phyloP scores from a whole-genome alignment of 148 eudicot genomes.

The Diospyros kaki region DNA sequence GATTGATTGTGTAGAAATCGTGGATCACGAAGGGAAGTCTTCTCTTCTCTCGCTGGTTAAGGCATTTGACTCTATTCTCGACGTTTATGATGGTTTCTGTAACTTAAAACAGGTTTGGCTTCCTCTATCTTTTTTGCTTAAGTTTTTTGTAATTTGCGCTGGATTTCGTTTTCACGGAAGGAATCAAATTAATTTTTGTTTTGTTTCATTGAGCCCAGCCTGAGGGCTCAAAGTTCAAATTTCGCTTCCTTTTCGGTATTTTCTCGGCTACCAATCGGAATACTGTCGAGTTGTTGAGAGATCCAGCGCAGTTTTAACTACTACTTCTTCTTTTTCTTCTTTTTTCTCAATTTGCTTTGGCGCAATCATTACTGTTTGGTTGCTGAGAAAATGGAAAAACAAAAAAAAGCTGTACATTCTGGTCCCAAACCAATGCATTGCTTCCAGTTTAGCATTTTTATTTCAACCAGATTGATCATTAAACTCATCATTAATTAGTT shows the following conservation, averaged over 20 bases:
- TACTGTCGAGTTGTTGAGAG: neutral
- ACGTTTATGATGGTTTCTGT: constrained; percentile 82
- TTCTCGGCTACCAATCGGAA: constrained; percentile 4
- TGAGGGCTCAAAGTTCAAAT: neutral
- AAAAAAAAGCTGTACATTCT: neutral
- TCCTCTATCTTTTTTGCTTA: neutral
- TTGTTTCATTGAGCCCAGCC: neutral
- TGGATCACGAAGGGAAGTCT: constrained; percentile 59
- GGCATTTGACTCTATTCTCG: constrained; percentile 77
- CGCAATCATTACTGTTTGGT: neutral
- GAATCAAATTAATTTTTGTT: neutral
- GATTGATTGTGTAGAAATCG: constrained; percentile 30
- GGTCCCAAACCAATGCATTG: neutral
- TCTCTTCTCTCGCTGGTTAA: constrained; percentile 60
- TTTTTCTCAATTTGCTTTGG: neutral
- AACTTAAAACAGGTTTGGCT: constrained; percentile 68
- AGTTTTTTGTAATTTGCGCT: neutral
- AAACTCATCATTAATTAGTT: neutral
- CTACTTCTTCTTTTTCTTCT: neutral
- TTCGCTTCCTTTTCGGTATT: neutral
- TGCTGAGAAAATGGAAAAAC: neutral
- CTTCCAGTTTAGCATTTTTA: neutral
- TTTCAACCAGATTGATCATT: too few species aligned
- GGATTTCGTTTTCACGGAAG: neutral
- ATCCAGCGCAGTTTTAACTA: too few species aligned